phyloP scores from a whole-genome alignment of 768 basidiomycete species.

The Tricholoma matsutake region DNA sequence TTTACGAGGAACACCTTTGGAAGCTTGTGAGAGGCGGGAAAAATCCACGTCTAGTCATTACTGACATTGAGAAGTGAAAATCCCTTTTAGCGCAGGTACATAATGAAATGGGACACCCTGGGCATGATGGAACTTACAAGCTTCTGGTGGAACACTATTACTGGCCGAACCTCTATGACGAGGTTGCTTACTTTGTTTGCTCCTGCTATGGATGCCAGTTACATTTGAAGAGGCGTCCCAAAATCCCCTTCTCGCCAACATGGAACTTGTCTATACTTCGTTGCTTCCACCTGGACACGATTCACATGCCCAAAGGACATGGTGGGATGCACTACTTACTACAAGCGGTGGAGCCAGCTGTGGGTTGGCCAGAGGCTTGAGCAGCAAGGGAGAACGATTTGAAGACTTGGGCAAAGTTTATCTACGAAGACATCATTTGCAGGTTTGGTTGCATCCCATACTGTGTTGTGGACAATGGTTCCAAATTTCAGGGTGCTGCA shows the following conservation, averaged over 20 bases:
- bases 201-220: slow-evolving; percentile 34
- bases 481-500: background rate
- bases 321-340: slow-evolving; percentile 18
- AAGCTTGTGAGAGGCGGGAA: no score
- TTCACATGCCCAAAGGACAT: slow-evolving; percentile 25
- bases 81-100: no score
- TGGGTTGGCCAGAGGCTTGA: slow-evolving; percentile 27
- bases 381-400: no score
- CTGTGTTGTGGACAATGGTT: background rate
- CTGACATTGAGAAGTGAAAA: slow-evolving; percentile 10
- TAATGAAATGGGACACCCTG: no score
- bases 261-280: slow-evolving; percentile 16
- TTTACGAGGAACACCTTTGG: no score
- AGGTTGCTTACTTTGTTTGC: slow-evolving; percentile 24
- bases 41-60: no score
- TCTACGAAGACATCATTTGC: no score
- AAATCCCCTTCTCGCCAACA: slow-evolving; percentile 17
- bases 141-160: no score
- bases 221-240: slow-evolving; percentile 13
- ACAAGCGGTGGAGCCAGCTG: slow-evolving; percentile 18
- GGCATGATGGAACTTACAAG: no score
- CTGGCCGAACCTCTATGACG: slow-evolving; percentile 28
- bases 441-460: no score
- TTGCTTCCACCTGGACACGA: slow-evolving; percentile 23
- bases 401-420: no score